Conservation (phyloP, 257 asterid species). For the Fraxinus anomala region DNA sequence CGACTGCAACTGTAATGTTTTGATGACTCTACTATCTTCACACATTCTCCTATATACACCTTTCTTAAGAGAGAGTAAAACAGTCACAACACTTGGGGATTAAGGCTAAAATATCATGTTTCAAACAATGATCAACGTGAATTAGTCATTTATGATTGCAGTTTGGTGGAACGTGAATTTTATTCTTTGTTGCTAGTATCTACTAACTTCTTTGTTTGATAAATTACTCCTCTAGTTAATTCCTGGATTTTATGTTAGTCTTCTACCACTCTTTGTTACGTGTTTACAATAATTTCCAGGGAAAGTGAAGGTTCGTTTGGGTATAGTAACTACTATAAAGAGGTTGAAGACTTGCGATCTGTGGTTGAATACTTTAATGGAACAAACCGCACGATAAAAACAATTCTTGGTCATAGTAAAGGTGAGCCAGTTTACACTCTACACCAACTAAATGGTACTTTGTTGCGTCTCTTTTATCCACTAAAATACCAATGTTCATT, state of each 20-base stretch:
- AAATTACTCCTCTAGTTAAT: neutral
- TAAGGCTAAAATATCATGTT: too few relatives aligned
- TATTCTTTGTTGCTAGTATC: neutral
- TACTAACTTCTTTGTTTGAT: neutral
- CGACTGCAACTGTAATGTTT: too few relatives aligned
- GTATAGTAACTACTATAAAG: slow-evolving; percentile 46
- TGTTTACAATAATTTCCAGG: slow-evolving; percentile 26
- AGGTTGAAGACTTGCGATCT: slow-evolving; percentile 49
- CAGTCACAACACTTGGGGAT: too few relatives aligned
- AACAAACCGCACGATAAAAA: slow-evolving; percentile 34
- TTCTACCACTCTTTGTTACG: neutral
- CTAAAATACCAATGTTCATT: neutral
- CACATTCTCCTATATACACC: too few relatives aligned
- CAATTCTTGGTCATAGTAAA: slow-evolving; percentile 59
- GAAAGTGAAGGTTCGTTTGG: slow-evolving; percentile 58
- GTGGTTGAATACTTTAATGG: slow-evolving; percentile 41
- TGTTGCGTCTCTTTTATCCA: neutral
- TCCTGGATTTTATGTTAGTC: neutral
- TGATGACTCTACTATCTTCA: too few relatives aligned
- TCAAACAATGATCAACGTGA: too few relatives aligned
- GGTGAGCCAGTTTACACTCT: slow-evolving; percentile 30
- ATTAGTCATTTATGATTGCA: neutral
- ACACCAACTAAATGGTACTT: too few relatives aligned
- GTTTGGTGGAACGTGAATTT: too few relatives aligned
- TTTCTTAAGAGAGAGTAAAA: too few relatives aligned